phyloP scores from a whole-genome alignment of 2,329 filamentous ascomycete genomes.

The Colletotrichum endophyticum region DNA sequence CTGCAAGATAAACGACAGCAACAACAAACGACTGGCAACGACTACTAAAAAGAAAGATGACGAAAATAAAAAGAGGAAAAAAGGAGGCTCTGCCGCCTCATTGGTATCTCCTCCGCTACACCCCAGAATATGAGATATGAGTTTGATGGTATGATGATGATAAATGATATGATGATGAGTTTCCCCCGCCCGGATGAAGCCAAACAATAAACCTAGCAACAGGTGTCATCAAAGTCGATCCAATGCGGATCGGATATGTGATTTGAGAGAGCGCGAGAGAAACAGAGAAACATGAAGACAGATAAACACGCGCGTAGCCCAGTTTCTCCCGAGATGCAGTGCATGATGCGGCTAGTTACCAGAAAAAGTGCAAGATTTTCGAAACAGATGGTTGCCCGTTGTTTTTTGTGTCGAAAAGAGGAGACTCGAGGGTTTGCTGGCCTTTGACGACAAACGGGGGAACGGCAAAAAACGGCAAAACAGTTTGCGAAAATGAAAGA shows the following conservation, averaged over 20 bases:
- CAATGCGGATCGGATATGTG: background rate
- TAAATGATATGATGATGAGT: background rate
- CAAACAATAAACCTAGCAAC: background rate
- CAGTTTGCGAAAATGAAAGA: background rate
- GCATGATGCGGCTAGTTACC: background rate
- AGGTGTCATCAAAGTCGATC: background rate
- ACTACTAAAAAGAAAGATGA: background rate
- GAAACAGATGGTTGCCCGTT: background rate
- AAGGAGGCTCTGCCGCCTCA: background rate
- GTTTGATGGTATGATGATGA: background rate
- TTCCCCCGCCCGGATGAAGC: background rate
- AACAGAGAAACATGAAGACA: background rate
- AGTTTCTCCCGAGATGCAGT: constrained; percentile 10
- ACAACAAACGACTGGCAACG: background rate
- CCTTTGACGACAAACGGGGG: background rate
- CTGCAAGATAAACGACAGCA: background rate
- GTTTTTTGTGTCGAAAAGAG: background rate
- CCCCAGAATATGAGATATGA: background rate
- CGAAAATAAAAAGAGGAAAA: background rate
- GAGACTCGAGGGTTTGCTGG: background rate
- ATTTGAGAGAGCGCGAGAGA: background rate
- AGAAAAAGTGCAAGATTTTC: background rate
- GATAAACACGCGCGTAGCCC: background rate
- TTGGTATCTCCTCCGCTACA: constrained; percentile 21
- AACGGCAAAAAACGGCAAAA: background rate